Conservation (phyloP, 257 asterid species). For the Solanum lycopersicoides region DNA sequence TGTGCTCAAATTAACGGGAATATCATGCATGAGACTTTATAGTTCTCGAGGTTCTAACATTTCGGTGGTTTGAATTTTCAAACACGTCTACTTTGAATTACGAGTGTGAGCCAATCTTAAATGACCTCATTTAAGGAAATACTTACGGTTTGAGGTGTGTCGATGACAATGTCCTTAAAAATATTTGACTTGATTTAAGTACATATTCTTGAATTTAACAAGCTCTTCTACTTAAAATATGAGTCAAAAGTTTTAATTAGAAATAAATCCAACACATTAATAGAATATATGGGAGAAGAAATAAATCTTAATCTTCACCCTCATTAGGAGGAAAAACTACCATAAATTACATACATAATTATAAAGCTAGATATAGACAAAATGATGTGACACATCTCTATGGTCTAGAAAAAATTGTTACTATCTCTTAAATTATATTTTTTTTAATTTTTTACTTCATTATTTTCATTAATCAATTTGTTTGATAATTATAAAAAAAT, state of each 20-base stretch:
- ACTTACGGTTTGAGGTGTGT: not conserved
- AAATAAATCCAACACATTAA: not conserved
- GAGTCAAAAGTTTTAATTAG: not conserved
- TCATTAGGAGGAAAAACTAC: not conserved
- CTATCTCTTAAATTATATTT: accelerated
- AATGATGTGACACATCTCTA: not conserved
- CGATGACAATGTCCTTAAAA: not conserved
- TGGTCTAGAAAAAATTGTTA: too few species aligned
- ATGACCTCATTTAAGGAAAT: not conserved
- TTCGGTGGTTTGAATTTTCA: not conserved
- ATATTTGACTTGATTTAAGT: not conserved
- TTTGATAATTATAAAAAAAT: too few species aligned
- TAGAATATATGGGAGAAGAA: too few species aligned
- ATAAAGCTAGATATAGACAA: too few species aligned
- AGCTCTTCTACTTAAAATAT: too few species aligned
- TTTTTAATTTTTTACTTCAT: too few species aligned
- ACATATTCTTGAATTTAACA: not conserved
- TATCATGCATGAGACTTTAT: not conserved
- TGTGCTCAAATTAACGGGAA: too few species aligned
- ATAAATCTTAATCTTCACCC: not conserved
- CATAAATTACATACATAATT: too few species aligned
- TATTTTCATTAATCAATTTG: too few species aligned
- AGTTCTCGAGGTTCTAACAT: not conserved
- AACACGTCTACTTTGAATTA: not conserved
- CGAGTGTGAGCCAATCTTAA: not conserved